Evolutionary conservation across 345 rosid species (phyloP).

Genomic region (Turnera subulata): DNA sequence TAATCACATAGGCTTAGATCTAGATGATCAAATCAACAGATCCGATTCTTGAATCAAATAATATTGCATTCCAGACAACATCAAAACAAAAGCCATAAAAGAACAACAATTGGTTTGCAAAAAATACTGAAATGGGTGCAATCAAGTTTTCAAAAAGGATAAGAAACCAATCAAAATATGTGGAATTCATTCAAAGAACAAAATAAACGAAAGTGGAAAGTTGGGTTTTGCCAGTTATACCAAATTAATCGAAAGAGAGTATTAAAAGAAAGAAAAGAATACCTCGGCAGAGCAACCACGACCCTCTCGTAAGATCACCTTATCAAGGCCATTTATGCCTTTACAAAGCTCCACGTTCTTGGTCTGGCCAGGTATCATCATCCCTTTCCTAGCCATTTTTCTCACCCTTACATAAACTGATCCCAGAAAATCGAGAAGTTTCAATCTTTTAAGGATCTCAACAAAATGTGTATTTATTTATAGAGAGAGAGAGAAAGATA

Average conservation of each 20-base stretch:
- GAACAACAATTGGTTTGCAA: not conserved
- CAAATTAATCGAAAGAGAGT: no score
- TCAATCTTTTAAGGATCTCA: conserved; percentile 1
- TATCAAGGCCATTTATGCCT: conserved; percentile 77
- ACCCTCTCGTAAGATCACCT: conserved; percentile 65
- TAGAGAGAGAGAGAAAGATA: no score
- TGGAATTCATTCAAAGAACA: no score
- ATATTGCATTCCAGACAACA: not conserved
- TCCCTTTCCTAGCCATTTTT: no score
- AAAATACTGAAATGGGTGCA: not conserved
- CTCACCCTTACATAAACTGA: no score
- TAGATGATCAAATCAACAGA: not conserved
- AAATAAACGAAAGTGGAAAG: no score
- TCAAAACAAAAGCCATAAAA: not conserved
- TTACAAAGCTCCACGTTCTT: conserved; percentile 39
- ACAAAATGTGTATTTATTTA: not conserved
- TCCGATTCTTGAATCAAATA: not conserved
- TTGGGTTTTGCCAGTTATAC: not conserved
- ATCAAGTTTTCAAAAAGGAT: not conserved
- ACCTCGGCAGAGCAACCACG: conserved; percentile 87
- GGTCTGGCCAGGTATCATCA: conserved; percentile 1
- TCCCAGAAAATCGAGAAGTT: no score
- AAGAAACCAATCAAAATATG: not conserved
- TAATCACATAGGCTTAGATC: conserved; percentile 10
- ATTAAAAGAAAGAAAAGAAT: not conserved